Conservation (phyloP, 306 rosid genomes). For the Psophocarpus tetragonolobus region DNA sequence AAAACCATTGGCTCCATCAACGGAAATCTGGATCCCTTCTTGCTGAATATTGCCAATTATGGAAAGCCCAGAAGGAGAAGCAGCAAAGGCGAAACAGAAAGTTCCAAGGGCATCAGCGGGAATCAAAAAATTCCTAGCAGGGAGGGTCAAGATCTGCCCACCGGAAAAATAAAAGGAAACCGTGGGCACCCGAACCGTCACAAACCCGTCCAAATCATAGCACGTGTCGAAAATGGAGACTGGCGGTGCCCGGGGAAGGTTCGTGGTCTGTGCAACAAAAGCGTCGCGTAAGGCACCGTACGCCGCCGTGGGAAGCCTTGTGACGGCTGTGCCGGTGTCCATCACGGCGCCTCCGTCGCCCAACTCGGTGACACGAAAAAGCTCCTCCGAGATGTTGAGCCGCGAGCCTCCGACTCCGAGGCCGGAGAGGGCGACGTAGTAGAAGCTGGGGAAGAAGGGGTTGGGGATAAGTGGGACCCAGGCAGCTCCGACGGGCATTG, state of each 20-base stretch:
- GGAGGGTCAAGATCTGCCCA: conserved; percentile 78
- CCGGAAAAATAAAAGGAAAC: conserved; percentile 79
- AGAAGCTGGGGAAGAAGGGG: conserved; percentile 69
- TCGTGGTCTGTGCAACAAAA: conserved; percentile 60
- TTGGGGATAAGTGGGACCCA: conserved; percentile 83
- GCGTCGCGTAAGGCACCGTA: conserved; percentile 65
- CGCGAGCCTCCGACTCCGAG: conserved; percentile 81
- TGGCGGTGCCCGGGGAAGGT: conserved; percentile 60
- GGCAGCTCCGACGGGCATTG: conserved; percentile 75
- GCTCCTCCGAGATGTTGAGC: conserved; percentile 54
- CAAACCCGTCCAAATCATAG: conserved; percentile 66
- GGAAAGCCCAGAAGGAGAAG: conserved; percentile 55
- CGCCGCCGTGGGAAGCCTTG: conserved; percentile 65
- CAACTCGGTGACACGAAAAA: conserved; percentile 46
- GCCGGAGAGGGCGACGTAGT: conserved; percentile 70
- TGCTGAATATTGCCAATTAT: conserved; percentile 90
- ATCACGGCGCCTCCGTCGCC: conserved; percentile 84
- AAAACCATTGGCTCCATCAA: conserved; percentile 82
- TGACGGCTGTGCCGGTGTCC: conserved; percentile 97
- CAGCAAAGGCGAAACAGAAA: conserved; percentile 82
- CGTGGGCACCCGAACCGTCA: conserved; percentile 86
- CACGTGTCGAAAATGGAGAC: conserved; percentile 88
- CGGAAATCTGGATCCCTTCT: conserved; percentile 82
- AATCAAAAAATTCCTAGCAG: conserved; percentile 72
- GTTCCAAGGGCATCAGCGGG: conserved; percentile 72